Evolutionary conservation across 495 filamentous ascomycete genomes (phyloP), one percentile per base, ranked within the genome.

Genomic region (Melanomma pulvis-pyrius): DNA sequence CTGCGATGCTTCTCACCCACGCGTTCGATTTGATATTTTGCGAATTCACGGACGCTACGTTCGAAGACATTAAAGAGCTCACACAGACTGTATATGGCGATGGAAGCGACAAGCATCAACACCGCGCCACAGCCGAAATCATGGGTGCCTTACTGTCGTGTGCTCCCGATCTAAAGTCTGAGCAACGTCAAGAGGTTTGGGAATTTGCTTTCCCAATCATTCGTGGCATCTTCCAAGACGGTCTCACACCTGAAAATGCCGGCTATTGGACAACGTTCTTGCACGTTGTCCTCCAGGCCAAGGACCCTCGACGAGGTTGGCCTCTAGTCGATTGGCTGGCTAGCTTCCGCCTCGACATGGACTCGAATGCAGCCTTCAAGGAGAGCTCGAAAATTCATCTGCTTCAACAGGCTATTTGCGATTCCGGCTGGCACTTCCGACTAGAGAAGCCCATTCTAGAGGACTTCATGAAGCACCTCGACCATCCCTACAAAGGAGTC

Each of bases 401-500:
- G 15, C 81, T 99, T 34, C 90, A 96, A 69, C 91, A 96, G 68
- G 87, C 88, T 65, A 90, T 98, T 67, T 86, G 85, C 62, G 91
- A 96, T 74, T 82, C 88, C 52, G 96, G 96, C 1, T 99, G 94
- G 94, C 94, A 97, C 76, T 98, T 97, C 82, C 92, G 90, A 64
- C 83, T 90, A 1, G 92, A 96, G 60, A 81, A 91, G 79, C 92
- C 96, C 4, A 92, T 98, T 62, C 76, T 97, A 1, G 80, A 94
- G 32, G 88, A 99, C 75, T 97, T 97, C 76, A 80, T 98, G 28
- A 79, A 83, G 17, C 94, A 99, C 74, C 83, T 99, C 46, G 92
- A 98, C 77, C 94, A 99, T 75, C 94, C 94, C 0, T 99, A 99
- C 78, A 98, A 99, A 80, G 88, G 89, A 29, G 94, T 99, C 9